Evolutionary conservation across 2,329 filamentous ascomycete species (phyloP), one percentile per base, ranked within the genome.

Genomic region (Leptographium radiaticola): DNA sequence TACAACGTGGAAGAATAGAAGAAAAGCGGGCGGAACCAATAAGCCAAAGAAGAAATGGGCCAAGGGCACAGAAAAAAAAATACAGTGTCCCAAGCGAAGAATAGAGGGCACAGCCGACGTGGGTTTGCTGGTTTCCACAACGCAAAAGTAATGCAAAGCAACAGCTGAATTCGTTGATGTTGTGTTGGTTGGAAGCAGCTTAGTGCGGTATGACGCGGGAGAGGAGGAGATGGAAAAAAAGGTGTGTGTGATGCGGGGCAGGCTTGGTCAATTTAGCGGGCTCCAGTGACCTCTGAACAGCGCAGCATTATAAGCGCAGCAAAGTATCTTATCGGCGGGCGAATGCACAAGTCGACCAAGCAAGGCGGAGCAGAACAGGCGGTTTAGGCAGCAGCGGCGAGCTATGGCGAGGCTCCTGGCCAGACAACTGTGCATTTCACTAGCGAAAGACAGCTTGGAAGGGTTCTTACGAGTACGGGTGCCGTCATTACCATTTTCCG

Each of bases 131-230:
- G 30, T n/a, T 31, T 13, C 43, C 43, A 45, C 43, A 45, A 45
- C 16, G 43, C 25, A 44, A 25, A 25, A 10, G 42, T 44, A 44
- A 20, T 25, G 42, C 38, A 44, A 45, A 52, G 36, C 30, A n/a
- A 42, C 15, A 31, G 12, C 20, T 16, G 45, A 11, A 10, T 48
- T n/a, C 9, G 45, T 34, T 16, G 31, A 48, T 39, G 47, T 49
- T 38, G 47, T 38, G 34, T 39, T 49, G 36, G 34, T 39, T 49
- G 36, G 47, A 30, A 40, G 34, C 47, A 39, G 51, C 50, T 53
- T 53, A 53, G 51, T 53, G 51, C 44, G 44, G 38, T 47, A 34
- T 47, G 46, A 53, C 50, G 38, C 49, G 49, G 45, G 45, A 49
- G 49, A 51, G 43, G 18, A 51, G 39, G 18, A 50, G 38, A 48